Evolutionary conservation across 2,329 filamentous ascomycete species (phyloP), one percentile per base, ranked within the genome.

Genomic region (Colletotrichum melonis): DNA sequence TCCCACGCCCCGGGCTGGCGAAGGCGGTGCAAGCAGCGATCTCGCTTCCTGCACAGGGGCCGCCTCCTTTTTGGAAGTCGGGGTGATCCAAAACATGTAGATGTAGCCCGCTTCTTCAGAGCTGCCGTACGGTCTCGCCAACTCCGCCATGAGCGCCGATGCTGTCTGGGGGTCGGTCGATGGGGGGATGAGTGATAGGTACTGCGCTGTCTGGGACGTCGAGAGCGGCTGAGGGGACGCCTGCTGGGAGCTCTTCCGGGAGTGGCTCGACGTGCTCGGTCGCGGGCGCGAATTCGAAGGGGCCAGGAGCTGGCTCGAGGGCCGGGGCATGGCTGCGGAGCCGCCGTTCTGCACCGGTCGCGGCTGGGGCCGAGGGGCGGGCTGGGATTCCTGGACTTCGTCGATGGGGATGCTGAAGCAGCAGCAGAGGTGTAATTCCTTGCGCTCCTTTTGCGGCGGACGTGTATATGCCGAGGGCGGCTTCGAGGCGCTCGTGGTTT

Each of bases 51-150:
- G 92, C 46, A 86, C 85, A 0, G 92, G 87, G 0, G 90, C 87
- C 1, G 88, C 84, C 0, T 89, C 81, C 0, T 87, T 81, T 8
- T 90, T 84, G 2, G 87, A 88, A 46, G 89, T 86, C 38, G 95
- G 92, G 0, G 95, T 98, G 26, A 98, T 88, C 95, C 96, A 98
- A 87, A 98, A 99, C 82, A 99, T 97, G 88, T 99, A 99, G 77
- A 99, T 98, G 84, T 97, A 99, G 49, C 97, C 97, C 14, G 93
- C 87, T 77, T 97, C 94, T 26, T 90, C 86, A 0, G 94, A 95
- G 58, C 95, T 89, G 1, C 81, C 78, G 46, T 79, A 80, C 87
- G 95, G 86, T 89, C 97, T 80, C 83, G 87, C 90, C 11, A 98
- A 87, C 81, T 98, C 95, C 2, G 92, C 86, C 73, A 96, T 88